These are phyloP conservation scores for Emergomyces orientalis DNA, from an alignment of 2,329 filamentous ascomycete genomes.

Conservation along the genomic window DNA sequence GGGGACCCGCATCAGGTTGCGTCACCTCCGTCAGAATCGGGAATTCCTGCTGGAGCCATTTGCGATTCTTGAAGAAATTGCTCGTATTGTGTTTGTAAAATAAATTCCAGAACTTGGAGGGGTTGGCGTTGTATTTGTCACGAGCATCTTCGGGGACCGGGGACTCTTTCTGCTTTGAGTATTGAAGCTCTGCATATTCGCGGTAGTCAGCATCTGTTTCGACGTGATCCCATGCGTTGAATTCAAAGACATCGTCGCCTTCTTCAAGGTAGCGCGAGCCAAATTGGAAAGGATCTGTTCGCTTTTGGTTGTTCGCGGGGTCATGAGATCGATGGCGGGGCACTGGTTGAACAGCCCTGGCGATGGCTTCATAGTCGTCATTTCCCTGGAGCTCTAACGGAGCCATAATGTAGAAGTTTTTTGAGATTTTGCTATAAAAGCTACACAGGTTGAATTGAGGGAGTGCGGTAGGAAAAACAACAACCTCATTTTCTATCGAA, in stretches of 20 bases:
- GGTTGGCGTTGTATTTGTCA: slow-evolving; percentile 75
- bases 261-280: slow-evolving; percentile 77
- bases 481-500: not conserved
- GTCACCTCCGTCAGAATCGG: slow-evolving; percentile 74
- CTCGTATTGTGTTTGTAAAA: slow-evolving; percentile 97
- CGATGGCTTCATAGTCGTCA: slow-evolving; percentile 25
- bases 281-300: slow-evolving; percentile 89
- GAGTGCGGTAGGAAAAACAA: not conserved
- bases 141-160: slow-evolving; percentile 93
- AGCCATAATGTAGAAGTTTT: slow-evolving; percentile 3
- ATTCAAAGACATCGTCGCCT: slow-evolving; percentile 85
- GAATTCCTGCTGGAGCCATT: slow-evolving; percentile 95
- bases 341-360: slow-evolving; percentile 41
- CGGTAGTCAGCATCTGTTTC: slow-evolving; percentile 83
- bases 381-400: slow-evolving; percentile 16
- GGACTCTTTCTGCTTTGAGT: slow-evolving; percentile 69
- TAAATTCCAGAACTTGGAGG: slow-evolving; percentile 93
- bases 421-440: not conserved
- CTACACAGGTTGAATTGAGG: not conserved
- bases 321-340: slow-evolving; percentile 59
- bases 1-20: slow-evolving; percentile 56
- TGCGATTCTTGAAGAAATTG: slow-evolving; percentile 98
- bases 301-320: slow-evolving; percentile 68
- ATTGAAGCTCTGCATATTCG: slow-evolving; percentile 76
- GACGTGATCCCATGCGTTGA: slow-evolving; percentile 99